Evolutionary conservation across 164 flowering plant species (phyloP).

Genomic region (Protea cynaroides): DNA sequence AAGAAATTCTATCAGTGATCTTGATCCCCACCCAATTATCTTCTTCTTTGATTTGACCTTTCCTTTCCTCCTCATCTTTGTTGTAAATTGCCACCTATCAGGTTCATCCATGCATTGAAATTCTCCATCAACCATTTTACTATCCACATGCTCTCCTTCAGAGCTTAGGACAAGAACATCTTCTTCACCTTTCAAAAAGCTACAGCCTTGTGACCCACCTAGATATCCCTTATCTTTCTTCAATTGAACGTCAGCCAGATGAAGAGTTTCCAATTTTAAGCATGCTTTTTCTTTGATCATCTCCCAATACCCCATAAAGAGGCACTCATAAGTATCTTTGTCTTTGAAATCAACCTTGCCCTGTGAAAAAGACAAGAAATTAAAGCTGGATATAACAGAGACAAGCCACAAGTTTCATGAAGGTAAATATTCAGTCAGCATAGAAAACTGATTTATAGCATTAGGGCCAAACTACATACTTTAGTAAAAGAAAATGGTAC

Average conservation of each 20-base stretch:
- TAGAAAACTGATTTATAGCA: too few species aligned
- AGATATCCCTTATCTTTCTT: constrained; percentile 27
- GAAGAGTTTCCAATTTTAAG: constrained; percentile 33
- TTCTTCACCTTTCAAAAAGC: constrained; percentile 18
- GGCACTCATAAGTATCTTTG: constrained; percentile 46
- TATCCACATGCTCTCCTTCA: constrained; percentile 19
- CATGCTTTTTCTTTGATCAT: constrained; percentile 46
- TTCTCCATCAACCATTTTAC: constrained; percentile 11
- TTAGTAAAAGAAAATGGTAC: too few species aligned
- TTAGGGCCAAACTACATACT: too few species aligned
- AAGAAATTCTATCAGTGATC: constrained; percentile 47
- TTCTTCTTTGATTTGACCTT: constrained; percentile 27
- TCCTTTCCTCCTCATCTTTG: constrained; percentile 8
- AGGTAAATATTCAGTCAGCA: too few species aligned
- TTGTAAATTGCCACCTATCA: constrained; percentile 6
- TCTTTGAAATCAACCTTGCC: constrained; percentile 57
- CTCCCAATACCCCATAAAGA: constrained; percentile 68
- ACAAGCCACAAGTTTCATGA: too few species aligned
- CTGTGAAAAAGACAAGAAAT: constrained; percentile 27
- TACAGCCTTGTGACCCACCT: constrained; percentile 16
- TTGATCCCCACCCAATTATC: constrained; percentile 77
- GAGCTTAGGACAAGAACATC: constrained; percentile 19
- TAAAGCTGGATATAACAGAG: too few species aligned
- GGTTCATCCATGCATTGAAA: background rate
- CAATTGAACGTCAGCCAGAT: constrained; percentile 26